phyloP scores from a whole-genome alignment of 2,329 filamentous ascomycete species.

The Akanthomyces uredinophilus region DNA sequence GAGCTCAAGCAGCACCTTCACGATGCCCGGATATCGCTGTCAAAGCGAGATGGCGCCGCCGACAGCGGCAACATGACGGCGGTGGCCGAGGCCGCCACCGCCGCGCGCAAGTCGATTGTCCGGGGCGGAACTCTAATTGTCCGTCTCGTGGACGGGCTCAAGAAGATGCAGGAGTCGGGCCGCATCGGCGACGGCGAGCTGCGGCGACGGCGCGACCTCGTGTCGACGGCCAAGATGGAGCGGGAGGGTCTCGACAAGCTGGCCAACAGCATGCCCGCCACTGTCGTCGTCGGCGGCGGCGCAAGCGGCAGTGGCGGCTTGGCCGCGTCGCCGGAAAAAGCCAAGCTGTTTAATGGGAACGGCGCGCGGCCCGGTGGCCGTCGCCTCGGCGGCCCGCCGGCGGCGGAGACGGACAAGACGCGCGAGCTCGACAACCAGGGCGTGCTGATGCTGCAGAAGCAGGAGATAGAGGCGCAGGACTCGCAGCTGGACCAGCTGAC shows the following conservation, averaged over 20 bases:
- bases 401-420: conserved; percentile 71
- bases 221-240: conserved; percentile 66
- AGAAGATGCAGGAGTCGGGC: conserved; percentile 47
- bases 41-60: conserved; percentile 54
- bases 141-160: conserved; percentile 61
- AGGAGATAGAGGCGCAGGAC: conserved; percentile 72
- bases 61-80: conserved; percentile 36
- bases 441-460: conserved; percentile 66
- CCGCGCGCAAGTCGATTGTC: conserved; percentile 70
- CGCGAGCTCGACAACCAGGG: conserved; percentile 72
- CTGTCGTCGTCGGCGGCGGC: conserved; percentile 38
- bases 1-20: conserved; percentile 69
- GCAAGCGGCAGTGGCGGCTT: conserved; percentile 31
- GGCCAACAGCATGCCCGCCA: conserved; percentile 49
- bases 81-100: conserved; percentile 59
- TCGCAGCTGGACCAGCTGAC: conserved; percentile 63
- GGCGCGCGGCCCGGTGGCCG: conserved; percentile 43
- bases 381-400: conserved; percentile 67
- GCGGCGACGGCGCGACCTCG: conserved; percentile 62
- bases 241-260: conserved; percentile 71
- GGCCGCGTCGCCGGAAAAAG: conserved; percentile 44
- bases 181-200: conserved; percentile 70
- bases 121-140: conserved; percentile 60
- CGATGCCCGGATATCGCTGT: conserved; percentile 60
- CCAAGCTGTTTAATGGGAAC: conserved; percentile 35